Evolutionary conservation across 176 grass and related monocot species (phyloP), one percentile per base, ranked within the genome.

Genomic region (Oryza rufipogon): DNA sequence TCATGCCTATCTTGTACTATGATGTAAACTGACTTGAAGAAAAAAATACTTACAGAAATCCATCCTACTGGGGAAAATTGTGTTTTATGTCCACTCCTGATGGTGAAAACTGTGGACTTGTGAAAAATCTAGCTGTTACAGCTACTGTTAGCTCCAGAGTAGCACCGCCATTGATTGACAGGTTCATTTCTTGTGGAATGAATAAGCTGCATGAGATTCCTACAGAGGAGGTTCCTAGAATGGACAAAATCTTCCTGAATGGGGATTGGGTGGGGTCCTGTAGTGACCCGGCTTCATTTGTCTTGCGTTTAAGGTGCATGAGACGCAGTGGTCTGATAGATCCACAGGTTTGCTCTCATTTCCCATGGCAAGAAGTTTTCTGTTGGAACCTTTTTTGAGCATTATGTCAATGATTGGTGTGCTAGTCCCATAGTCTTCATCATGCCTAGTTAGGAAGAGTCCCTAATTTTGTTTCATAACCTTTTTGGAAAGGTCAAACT

Each of bases 61-160:
- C 96, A 41, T 98, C 96, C 16, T 98, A 95, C 71, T 98, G 93
- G 93, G 96, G 96, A 11, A 98, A 92, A 46, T 30, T 98, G 71
- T 98, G 93, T 85, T 98, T 98, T 74, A 69, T 98, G 83, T 98
- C 96, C 70, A 98, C 96, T 80, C 89, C 91, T 61, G 96, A 95
- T 86, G 93, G 96, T 42, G 96, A 98, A 82, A 95, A 98, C 71
- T 98, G 96, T 89, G 96, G 96, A 70, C 89, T 98, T 28, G 91
- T 95, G 17, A 98, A 98, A 85, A 98, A 95, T 83, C 87, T 98
- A 54, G 87, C 93, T 63, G 93, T 82, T 3, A 94, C 96, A 78
- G 96, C 96, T 68, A 78, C 95, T 44, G 91, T 98, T 76, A 98
- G 93, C 87, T 94, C 91, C 14, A 94, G 86, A 48, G 74, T 95